These are phyloP conservation scores for Zoysia matrella DNA, from an alignment of 202 grass and related monocot species.

Conservation along the genomic window DNA sequence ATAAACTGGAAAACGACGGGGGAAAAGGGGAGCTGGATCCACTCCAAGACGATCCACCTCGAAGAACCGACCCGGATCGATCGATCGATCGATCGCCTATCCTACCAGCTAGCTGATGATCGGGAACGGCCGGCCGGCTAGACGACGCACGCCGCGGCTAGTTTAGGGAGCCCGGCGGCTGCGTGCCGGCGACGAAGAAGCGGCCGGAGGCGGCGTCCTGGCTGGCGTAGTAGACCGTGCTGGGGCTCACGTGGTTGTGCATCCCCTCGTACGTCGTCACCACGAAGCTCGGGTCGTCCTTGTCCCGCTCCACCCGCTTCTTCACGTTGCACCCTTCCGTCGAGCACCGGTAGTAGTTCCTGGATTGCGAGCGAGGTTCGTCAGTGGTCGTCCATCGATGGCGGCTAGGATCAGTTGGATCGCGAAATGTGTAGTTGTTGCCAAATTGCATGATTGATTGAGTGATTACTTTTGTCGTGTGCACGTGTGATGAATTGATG, in stretches of 20 bases:
- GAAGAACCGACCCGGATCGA: conserved; percentile 12
- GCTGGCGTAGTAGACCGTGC: conserved; percentile 84
- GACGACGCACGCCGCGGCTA: background rate
- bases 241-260: conserved; percentile 89
- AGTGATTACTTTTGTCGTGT: too few species aligned
- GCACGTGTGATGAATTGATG: too few species aligned
- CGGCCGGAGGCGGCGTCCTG: conserved; percentile 84
- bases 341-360: conserved; percentile 90
- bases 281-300: conserved; percentile 67
- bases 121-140: too few species aligned
- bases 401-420: background rate
- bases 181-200: conserved; percentile 86
- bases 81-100: conserved; percentile 19
- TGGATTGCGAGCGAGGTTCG: background rate
- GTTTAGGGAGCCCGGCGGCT: conserved; percentile 53
- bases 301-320: conserved; percentile 80
- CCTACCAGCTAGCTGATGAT: background rate
- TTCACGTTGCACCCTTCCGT: conserved; percentile 85
- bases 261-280: conserved; percentile 86
- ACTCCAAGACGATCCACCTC: conserved; percentile 9
- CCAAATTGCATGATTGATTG: background rate
- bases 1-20: conserved; percentile 29
- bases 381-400: background rate
- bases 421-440: background rate
- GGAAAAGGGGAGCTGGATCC: background rate